Base-by-base conservation (phyloP, 2,329 filamentous ascomycete species). In the Ophiognomonia clavigignenti-juglandacearum region DNA sequence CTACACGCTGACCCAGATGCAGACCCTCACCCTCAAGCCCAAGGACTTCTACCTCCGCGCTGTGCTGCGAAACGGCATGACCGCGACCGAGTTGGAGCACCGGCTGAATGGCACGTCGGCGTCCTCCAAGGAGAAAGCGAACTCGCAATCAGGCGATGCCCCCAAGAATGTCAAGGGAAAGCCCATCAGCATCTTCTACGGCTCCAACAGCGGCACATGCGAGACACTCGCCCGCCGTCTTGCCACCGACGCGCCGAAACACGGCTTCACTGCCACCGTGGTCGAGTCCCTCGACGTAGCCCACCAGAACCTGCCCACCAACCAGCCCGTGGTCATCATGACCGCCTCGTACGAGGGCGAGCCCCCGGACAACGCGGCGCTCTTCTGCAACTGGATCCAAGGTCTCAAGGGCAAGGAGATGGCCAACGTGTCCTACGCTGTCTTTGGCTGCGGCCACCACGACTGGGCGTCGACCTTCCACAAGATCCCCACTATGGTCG, bases 191-290 rank as follows among this genome's bases (percentile, higher is more conserved):
- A 73, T 89, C 11, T 74, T 83, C 27, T 89, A 86, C 56, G 85
- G 85, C 3, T 85, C 82, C 9, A 88, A 88, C 59, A 81, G 79
- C 2, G 86, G 86, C 1, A 89, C 85, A 4, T 88, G 85, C 59
- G 82, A 88, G 60, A 71, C 80, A 1, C 72, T 88, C 31, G 80
- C 85, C 1, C 74, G 83, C 50, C 69, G 74, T 24, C 60, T 88
- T 8, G 81, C 80, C 2, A 68, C 71, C 10, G 75, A 81, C 56
- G 83, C 83, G 0, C 56, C 68, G 2, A 61, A 62, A 3, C 78
- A 80, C 54, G 85, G 85, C 0, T 88, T 82, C 61, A 64, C 61
- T 4, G 77, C 78, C 4, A 58, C 64, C 2, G 69, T 68, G 3
- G 65, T 84, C 2, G 71, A 75, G 23, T 71, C 73, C 2, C 64